Evolutionary conservation across 228 moss, liverwort and hornwort species (phyloP).

Genomic region (Sphagnum magellanicum): DNA sequence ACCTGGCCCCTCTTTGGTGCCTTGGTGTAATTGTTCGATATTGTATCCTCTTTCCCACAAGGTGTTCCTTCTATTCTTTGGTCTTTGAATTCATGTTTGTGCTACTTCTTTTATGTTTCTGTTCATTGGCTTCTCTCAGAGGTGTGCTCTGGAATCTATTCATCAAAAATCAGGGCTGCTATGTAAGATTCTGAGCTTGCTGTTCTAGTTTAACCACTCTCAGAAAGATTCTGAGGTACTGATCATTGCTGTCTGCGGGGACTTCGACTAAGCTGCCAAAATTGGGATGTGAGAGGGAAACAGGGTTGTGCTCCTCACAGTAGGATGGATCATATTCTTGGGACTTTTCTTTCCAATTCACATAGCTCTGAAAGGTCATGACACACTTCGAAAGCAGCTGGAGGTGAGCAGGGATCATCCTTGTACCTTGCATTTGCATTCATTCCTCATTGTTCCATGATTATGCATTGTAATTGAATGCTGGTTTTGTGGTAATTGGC

Average conservation of each 20-base stretch:
- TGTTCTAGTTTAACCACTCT: background rate
- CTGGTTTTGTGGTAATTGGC: too few relatives aligned
- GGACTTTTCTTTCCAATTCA: constrained; percentile 79
- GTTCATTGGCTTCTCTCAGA: too few relatives aligned
- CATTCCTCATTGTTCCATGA: too few relatives aligned
- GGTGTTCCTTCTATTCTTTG: constrained; percentile 24
- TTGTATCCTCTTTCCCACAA: constrained; percentile 72
- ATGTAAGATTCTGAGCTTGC: background rate
- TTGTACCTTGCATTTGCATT: too few relatives aligned
- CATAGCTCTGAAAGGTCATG: constrained; percentile 50
- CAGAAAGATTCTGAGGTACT: background rate
- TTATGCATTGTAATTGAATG: too few relatives aligned
- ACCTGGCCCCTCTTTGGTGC: constrained; percentile 85
- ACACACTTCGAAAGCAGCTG: constrained; percentile 59
- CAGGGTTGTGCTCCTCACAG: constrained; percentile 69
- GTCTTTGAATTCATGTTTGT: background rate
- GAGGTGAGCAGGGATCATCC: constrained; percentile 43
- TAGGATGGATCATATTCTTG: constrained; percentile 91
- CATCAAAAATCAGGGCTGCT: too few relatives aligned
- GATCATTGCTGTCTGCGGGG: background rate
- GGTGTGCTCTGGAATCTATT: too few relatives aligned
- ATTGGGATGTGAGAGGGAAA: background rate
- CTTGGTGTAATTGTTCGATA: constrained; percentile 72
- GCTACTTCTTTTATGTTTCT: background rate
- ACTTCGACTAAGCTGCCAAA: background rate